phyloP scores from a whole-genome alignment of 768 basidiomycete genomes.

The Trametes cinnabarina region DNA sequence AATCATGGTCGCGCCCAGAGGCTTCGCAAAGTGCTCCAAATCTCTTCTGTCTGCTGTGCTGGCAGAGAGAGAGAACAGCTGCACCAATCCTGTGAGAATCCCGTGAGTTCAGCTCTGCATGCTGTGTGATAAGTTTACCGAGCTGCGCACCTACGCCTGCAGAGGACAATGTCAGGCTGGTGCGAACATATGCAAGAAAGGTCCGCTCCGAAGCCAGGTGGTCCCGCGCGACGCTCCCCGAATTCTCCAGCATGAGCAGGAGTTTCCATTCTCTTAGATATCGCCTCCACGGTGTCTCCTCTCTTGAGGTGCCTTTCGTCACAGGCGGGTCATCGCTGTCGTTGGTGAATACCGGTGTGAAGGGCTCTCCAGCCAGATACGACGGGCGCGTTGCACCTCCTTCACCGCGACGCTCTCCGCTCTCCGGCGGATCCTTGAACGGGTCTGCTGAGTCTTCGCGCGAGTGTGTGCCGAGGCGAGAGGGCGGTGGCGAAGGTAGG shows the following conservation, averaged over 20 bases:
- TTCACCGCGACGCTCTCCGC: no score
- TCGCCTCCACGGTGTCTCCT: background rate
- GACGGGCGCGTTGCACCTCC: background rate
- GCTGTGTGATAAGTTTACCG: background rate
- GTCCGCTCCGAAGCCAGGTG: slow-evolving; percentile 52
- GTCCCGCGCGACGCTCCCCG: slow-evolving; percentile 49
- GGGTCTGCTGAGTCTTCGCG: background rate
- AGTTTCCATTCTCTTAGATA: slow-evolving; percentile 15
- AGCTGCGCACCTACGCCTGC: slow-evolving; percentile 45
- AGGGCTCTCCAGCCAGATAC: background rate
- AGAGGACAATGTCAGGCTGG: slow-evolving; percentile 48
- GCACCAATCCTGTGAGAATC: slow-evolving; percentile 39
- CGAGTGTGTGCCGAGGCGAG: background rate
- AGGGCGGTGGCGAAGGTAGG: slow-evolving; percentile 5
- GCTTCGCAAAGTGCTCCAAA: slow-evolving; percentile 36
- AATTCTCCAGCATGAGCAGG: slow-evolving; percentile 41
- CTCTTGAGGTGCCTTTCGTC: background rate
- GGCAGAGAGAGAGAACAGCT: slow-evolving; percentile 43
- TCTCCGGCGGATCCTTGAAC: background rate
- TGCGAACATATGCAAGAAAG: slow-evolving; percentile 51
- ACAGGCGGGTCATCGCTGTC: background rate
- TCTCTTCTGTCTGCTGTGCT: slow-evolving; percentile 14
- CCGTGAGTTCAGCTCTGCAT: background rate
- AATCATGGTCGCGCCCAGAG: slow-evolving; percentile 44
- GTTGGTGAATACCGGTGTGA: background rate